phyloP scores from a whole-genome alignment of 768 basidiomycete species.

The Butyriboletus loyo region DNA sequence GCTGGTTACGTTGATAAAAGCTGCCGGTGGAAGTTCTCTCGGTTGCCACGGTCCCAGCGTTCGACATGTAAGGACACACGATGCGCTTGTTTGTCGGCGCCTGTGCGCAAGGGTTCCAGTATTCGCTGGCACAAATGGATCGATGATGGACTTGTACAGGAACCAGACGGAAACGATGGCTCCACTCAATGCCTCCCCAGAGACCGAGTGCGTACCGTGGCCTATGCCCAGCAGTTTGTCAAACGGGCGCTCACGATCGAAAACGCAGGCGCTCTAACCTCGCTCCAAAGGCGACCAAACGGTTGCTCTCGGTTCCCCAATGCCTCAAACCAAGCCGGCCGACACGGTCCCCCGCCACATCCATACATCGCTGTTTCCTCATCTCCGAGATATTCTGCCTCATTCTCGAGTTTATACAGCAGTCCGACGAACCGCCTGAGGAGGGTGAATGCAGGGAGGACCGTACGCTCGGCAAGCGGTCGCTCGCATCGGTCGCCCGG shows the following conservation, averaged over 20 bases:
- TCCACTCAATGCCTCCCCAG: not conserved
- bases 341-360: not conserved
- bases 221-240: not conserved
- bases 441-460: not conserved
- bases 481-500: constrained; percentile 18
- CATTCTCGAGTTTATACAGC: constrained; percentile 9
- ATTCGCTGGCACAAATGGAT: not conserved
- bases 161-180: not conserved
- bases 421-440: not conserved
- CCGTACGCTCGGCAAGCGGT: not conserved
- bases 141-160: not conserved
- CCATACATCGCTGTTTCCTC: constrained; percentile 13
- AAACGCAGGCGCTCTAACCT: not conserved
- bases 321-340: not conserved
- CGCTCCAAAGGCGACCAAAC: not conserved
- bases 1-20: not conserved
- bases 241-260: not conserved
- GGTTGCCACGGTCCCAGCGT: not conserved
- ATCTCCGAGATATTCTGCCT: constrained; percentile 9
- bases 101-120: not conserved
- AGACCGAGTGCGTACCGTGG: not conserved
- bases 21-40: not conserved
- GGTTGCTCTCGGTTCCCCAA: not conserved
- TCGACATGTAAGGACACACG: not conserved
- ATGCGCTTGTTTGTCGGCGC: not conserved